phyloP scores from a whole-genome alignment of 2,329 filamentous ascomycete genomes.

The Lizonia empirigonia region DNA sequence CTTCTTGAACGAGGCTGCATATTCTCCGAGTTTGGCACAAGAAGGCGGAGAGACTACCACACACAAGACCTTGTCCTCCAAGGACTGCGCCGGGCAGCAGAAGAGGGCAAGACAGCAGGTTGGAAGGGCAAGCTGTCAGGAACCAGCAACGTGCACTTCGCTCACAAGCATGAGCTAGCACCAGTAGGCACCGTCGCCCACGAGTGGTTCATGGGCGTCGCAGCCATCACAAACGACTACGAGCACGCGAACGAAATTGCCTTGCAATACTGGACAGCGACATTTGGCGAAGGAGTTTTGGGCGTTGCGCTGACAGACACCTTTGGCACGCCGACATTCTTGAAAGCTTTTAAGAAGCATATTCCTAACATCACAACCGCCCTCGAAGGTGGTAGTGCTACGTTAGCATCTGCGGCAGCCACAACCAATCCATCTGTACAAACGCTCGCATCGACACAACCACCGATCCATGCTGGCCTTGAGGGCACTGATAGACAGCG shows the following conservation, averaged over 20 bases:
- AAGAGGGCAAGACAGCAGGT: slow-evolving; percentile 68
- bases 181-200: slow-evolving; percentile 92
- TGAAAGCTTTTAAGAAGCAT: slow-evolving; percentile 79
- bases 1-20: slow-evolving; percentile 83
- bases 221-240: slow-evolving; percentile 88
- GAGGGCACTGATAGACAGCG: slow-evolving; percentile 50
- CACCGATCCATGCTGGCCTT: slow-evolving; percentile 54
- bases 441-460: slow-evolving; percentile 47
- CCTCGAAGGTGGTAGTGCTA: slow-evolving; percentile 47
- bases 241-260: slow-evolving; percentile 81
- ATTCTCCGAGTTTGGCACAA: slow-evolving; percentile 92
- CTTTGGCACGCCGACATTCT: slow-evolving; percentile 88
- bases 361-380: slow-evolving; percentile 56
- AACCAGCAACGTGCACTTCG: slow-evolving; percentile 95
- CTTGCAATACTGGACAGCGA: slow-evolving; percentile 85
- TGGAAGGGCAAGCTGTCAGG: slow-evolving; percentile 77
- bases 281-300: slow-evolving; percentile 83
- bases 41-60: slow-evolving; percentile 88
- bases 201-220: slow-evolving; percentile 99
- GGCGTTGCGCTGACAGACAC: slow-evolving; percentile 94
- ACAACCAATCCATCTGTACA: slow-evolving; percentile 48
- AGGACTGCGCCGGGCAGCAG: slow-evolving; percentile 79
- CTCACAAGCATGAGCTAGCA: slow-evolving; percentile 85
- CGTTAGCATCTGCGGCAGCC: slow-evolving; percentile 48
- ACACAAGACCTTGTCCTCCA: slow-evolving; percentile 91